phyloP scores from a whole-genome alignment of 768 basidiomycete species.

The Boletus sp. region DNA sequence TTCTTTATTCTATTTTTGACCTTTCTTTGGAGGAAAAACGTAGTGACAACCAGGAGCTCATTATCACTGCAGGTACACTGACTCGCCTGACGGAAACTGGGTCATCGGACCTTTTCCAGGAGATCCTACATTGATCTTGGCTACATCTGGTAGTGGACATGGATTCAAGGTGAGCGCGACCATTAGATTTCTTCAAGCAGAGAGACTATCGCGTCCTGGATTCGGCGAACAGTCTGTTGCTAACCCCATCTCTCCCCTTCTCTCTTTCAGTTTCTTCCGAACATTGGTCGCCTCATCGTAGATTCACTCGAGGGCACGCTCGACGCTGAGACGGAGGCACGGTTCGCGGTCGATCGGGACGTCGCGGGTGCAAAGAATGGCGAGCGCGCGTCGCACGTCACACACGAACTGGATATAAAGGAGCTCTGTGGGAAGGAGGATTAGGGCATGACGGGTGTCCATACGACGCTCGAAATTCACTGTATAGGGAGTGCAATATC shows the following conservation, averaged over 20 bases:
- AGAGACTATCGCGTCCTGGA: neutral
- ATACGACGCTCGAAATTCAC: no score
- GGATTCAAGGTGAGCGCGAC: slow-evolving; percentile 66
- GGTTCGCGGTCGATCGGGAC: slow-evolving; percentile 64
- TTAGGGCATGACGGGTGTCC: no score
- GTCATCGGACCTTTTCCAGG: slow-evolving; percentile 73
- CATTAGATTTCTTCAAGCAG: no score
- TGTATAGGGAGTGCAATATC: no score
- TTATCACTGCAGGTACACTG: slow-evolving; percentile 70
- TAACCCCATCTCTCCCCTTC: neutral
- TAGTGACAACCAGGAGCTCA: neutral
- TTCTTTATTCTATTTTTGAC: slow-evolving; percentile 1
- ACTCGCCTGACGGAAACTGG: slow-evolving; percentile 86
- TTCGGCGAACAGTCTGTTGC: neutral
- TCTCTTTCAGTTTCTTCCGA: slow-evolving; percentile 73
- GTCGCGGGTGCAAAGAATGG: slow-evolving; percentile 18
- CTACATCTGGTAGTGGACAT: slow-evolving; percentile 88
- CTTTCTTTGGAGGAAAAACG: neutral
- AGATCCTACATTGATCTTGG: slow-evolving; percentile 64
- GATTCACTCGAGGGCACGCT: slow-evolving; percentile 69
- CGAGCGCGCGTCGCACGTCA: slow-evolving; percentile 13
- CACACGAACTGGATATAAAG: slow-evolving; percentile 42
- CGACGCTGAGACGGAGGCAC: slow-evolving; percentile 45
- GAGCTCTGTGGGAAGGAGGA: slow-evolving; percentile 53
- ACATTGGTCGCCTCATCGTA: slow-evolving; percentile 74